Percentiles rank a stretch among this genome's conserved stretches.
Evolutionary conservation across 257 asterid species (phyloP).

Genomic region (Solanum peruvianum): DNA sequence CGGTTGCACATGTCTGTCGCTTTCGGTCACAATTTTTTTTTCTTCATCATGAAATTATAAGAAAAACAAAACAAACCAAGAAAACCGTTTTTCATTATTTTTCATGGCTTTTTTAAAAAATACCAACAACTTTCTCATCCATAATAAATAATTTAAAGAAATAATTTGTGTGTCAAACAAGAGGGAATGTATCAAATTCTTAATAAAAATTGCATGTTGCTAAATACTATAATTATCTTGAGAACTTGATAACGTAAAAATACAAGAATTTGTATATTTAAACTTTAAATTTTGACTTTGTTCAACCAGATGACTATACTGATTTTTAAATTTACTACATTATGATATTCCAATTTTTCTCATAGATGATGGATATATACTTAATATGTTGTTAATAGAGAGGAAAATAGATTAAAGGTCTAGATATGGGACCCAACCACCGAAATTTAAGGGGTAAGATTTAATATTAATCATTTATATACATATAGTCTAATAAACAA

Average conservation of each 20-base stretch:
- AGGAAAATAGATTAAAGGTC: background rate
- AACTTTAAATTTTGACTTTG: background rate
- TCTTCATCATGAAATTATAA: background rate
- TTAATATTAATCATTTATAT: background rate
- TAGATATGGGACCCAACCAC: slow-evolving; percentile 4
- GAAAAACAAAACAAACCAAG: background rate
- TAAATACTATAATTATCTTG: background rate
- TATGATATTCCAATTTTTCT: background rate
- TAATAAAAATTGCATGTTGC: background rate
- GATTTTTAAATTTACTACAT: background rate
- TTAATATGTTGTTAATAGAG: background rate
- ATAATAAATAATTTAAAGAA: background rate
- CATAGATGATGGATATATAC: background rate
- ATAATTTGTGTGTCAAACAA: background rate
- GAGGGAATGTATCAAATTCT: background rate
- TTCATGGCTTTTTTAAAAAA: background rate
- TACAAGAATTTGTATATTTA: fast-evolving
- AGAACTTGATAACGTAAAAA: background rate
- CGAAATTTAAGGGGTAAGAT: slow-evolving; percentile 5
- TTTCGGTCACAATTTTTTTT: slow-evolving; percentile 16
- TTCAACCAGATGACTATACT: background rate
- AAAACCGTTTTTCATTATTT: background rate
- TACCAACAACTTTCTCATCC: background rate
- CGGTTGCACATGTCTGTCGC: slow-evolving; percentile 50
- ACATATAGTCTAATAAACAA: background rate